Base-by-base conservation (phyloP, 169 alveolate genomes). In the Eimeria nieschulzi region DNA sequence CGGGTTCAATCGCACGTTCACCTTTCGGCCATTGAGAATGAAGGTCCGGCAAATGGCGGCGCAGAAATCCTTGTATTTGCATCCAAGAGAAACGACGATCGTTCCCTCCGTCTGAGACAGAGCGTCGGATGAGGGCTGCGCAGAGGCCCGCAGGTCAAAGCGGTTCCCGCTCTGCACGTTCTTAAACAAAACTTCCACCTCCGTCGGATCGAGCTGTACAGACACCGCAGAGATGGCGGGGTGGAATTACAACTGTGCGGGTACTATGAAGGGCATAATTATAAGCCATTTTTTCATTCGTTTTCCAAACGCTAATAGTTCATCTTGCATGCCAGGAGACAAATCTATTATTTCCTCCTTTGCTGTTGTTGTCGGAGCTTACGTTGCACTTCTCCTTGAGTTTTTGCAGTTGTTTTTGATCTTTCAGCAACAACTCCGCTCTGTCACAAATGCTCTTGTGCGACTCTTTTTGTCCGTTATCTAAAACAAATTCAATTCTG, bases 41-140 rank as follows among this genome's bases (percentile, higher is more conserved):
- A 88, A 90, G 15, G 96, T 94, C 25, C 96, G 84, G 19, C 93
- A 90, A 33, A 94, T 64, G n/a, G 92, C 93, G 9, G 96, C 94
- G 59, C 94, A 91, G 23, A 84, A 88, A 46, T 94, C 96, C 61
- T 94, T 94, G 64, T 94, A 92, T 85, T 94, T 94, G 66, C 90
- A 82, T 6, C 96, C 96, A 51, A 92, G 61, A 56, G 94, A 87
- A 23, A 92, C 70, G 64, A 94, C 26, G 61, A 94, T 91, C 12
- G 94, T 71, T 25, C 96, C 96, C 13, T 92, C 93, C 6, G 92
- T 80, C 78, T 88, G 87, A 17, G 94, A 92, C 25, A 94, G 91
- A 25, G 90, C 84, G 63, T 87, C 95, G 56, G 12, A 51, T 2
- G 96, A 79, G 61, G 93, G 93, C 84, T 92, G 93, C 53, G 92